Evolutionary conservation across 2,329 filamentous ascomycete species (phyloP).

Genomic region (Pseudopyrenochaeta lycopersici): DNA sequence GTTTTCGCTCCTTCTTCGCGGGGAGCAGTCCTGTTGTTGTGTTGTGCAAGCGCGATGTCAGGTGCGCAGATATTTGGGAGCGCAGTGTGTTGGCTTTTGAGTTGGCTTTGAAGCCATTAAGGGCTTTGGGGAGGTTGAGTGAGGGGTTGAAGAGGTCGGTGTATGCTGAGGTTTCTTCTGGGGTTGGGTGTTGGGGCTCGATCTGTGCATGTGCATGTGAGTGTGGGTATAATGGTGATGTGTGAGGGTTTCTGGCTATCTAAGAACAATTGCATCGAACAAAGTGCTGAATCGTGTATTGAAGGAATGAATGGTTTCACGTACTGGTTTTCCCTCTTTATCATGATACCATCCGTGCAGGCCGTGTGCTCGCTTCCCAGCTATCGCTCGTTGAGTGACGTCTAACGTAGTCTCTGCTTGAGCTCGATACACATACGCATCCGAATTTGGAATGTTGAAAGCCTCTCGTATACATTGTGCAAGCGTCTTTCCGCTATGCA

Average conservation of each 20-base stretch:
- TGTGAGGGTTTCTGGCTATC: neutral
- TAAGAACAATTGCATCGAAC: neutral
- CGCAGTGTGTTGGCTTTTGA: conserved; percentile 72
- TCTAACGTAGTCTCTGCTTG: conserved; percentile 60
- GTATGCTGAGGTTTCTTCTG: conserved; percentile 71
- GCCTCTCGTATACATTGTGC: conserved; percentile 56
- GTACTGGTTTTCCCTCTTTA: conserved; percentile 46
- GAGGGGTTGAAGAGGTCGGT: conserved; percentile 70
- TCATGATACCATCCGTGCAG: conserved; percentile 63
- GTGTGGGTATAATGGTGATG: too few relatives aligned
- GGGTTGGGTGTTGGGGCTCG: conserved; percentile 28
- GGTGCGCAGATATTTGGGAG: conserved; percentile 63
- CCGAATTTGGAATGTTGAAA: conserved; percentile 56
- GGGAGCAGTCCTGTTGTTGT: conserved; percentile 35
- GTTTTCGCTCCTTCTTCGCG: conserved; percentile 54
- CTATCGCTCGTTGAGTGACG: conserved; percentile 60
- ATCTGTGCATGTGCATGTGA: too few relatives aligned
- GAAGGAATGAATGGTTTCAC: conserved; percentile 8
- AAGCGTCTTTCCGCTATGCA: conserved; percentile 44
- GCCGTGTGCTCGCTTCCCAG: conserved; percentile 55
- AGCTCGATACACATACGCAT: conserved; percentile 62
- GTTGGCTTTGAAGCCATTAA: conserved; percentile 71
- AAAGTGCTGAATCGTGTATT: neutral
- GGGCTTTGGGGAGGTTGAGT: conserved; percentile 67
- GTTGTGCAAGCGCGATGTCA: conserved; percentile 63